Evolutionary conservation across 2,329 filamentous ascomycete species (phyloP).

Genomic region (Neonectria hederae): DNA sequence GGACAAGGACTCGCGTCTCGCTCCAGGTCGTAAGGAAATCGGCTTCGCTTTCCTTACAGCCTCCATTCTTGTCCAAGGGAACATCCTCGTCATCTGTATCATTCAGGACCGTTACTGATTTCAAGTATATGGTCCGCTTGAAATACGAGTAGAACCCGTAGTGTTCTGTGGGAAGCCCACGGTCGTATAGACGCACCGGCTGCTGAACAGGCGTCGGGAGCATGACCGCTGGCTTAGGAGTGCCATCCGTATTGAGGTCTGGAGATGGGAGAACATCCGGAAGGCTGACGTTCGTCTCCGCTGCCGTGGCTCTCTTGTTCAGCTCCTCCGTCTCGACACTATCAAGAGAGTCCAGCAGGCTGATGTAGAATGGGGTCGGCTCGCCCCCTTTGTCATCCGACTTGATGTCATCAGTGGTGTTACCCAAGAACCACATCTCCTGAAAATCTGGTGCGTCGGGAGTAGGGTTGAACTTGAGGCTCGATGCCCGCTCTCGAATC

Average conservation of each 20-base stretch:
- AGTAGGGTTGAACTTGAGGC: constrained; percentile 55
- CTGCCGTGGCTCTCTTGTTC: constrained; percentile 31
- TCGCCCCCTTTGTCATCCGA: constrained; percentile 79
- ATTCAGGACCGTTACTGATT: constrained; percentile 62
- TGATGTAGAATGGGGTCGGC: constrained; percentile 88
- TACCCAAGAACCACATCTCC: constrained; percentile 84
- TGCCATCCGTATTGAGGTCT: constrained; percentile 71
- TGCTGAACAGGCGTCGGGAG: constrained; percentile 78
- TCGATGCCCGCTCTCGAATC: constrained; percentile 32
- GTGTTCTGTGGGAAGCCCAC: constrained; percentile 81
- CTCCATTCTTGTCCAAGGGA: constrained; percentile 64
- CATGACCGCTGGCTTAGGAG: constrained; percentile 75
- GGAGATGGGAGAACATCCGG: constrained; percentile 69
- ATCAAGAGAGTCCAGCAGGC: constrained; percentile 65
- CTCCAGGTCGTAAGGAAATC: constrained; percentile 66
- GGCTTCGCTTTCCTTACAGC: constrained; percentile 62
- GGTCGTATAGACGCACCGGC: constrained; percentile 85
- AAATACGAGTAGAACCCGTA: constrained; percentile 96
- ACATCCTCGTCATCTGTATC: constrained; percentile 53
- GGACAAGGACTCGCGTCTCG: constrained; percentile 69
- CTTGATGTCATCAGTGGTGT: constrained; percentile 80
- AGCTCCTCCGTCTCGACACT: constrained; percentile 44
- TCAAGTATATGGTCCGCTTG: constrained; percentile 85
- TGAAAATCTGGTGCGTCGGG: constrained; percentile 68
- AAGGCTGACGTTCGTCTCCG: constrained; percentile 40